phyloP scores from a whole-genome alignment of 805 yeast species.

The Maudiozyma turicensis region DNA sequence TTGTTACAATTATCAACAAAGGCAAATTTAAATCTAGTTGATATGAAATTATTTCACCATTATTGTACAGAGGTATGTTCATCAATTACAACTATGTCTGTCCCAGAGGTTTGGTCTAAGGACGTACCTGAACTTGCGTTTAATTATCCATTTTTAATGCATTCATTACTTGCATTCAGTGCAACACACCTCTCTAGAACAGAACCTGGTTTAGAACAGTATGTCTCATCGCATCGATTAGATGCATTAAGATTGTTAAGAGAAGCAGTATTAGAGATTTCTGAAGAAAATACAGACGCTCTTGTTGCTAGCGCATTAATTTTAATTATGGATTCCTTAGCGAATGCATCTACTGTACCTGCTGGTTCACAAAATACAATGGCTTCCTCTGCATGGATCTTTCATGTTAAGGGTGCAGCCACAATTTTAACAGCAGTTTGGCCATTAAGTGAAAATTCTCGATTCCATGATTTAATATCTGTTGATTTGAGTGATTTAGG shows the following conservation, averaged over 20 bases:
- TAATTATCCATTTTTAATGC: slow-evolving; percentile 84
- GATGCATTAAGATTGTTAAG: slow-evolving; percentile 75
- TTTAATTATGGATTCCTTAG: slow-evolving; percentile 84
- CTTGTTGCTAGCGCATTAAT: slow-evolving; percentile 85
- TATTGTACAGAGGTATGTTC: slow-evolving; percentile 77
- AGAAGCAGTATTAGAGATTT: slow-evolving; percentile 77
- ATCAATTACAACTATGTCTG: slow-evolving; percentile 80
- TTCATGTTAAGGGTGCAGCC: slow-evolving; percentile 95
- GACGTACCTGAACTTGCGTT: slow-evolving; percentile 86
- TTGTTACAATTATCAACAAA: slow-evolving; percentile 20
- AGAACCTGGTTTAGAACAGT: slow-evolving; percentile 65
- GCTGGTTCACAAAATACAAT: slow-evolving; percentile 33
- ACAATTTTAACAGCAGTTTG: slow-evolving; percentile 91
- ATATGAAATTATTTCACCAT: slow-evolving; percentile 76
- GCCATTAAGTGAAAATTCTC: slow-evolving; percentile 67
- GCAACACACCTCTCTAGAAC: slow-evolving; percentile 84
- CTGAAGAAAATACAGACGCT: slow-evolving; percentile 82
- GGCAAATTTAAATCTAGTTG: slow-evolving; percentile 53
- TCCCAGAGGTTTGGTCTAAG: slow-evolving; percentile 67
- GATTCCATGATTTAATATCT: slow-evolving; percentile 63
- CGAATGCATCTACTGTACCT: slow-evolving; percentile 60
- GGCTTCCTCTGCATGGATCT: slow-evolving; percentile 94
- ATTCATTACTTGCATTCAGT: slow-evolving; percentile 78
- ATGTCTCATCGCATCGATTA: slow-evolving; percentile 77
- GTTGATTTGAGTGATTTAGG: slow-evolving; percentile 87